Evolutionary conservation across 164 flowering plant species (phyloP).

Genomic region (Magnolia kwangsiensis): DNA sequence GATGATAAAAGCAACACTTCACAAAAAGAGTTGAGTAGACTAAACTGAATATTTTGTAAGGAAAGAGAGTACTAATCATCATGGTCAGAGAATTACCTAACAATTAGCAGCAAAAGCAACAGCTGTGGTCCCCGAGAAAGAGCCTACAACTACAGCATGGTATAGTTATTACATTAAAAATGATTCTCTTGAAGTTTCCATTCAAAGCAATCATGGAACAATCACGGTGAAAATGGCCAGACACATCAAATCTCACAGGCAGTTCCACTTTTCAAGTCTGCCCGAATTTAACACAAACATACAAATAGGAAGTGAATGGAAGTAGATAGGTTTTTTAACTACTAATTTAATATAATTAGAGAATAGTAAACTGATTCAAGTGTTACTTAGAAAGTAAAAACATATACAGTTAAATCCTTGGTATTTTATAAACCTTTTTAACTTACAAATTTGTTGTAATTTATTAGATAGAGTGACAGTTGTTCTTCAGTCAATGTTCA

Average conservation of each 20-base stretch:
- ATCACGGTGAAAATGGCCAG: neutral
- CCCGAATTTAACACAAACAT: neutral
- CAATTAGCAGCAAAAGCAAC: constrained; percentile 94
- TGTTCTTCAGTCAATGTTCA: too few relatives aligned
- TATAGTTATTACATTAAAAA: neutral
- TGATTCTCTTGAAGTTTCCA: neutral
- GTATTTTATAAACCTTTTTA: too few relatives aligned
- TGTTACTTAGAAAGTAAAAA: too few relatives aligned
- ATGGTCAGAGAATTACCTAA: constrained; percentile 45
- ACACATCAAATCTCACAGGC: neutral
- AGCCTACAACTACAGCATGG: constrained; percentile 91
- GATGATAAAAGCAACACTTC: too few relatives aligned
- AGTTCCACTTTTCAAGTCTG: neutral
- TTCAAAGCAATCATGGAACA: neutral
- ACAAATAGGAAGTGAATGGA: neutral
- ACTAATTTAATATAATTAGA: too few relatives aligned
- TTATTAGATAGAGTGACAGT: too few relatives aligned
- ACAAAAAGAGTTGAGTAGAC: neutral
- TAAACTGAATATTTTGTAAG: neutral
- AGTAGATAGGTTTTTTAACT: too few relatives aligned
- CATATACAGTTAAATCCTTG: too few relatives aligned
- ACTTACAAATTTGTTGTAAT: too few relatives aligned
- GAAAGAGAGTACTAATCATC: neutral
- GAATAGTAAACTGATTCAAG: too few relatives aligned
- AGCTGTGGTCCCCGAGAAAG: constrained; percentile 83